These are phyloP conservation scores for Phytophthora capsici DNA, from an alignment of 352 stramenopile species.

Conservation along the genomic window DNA sequence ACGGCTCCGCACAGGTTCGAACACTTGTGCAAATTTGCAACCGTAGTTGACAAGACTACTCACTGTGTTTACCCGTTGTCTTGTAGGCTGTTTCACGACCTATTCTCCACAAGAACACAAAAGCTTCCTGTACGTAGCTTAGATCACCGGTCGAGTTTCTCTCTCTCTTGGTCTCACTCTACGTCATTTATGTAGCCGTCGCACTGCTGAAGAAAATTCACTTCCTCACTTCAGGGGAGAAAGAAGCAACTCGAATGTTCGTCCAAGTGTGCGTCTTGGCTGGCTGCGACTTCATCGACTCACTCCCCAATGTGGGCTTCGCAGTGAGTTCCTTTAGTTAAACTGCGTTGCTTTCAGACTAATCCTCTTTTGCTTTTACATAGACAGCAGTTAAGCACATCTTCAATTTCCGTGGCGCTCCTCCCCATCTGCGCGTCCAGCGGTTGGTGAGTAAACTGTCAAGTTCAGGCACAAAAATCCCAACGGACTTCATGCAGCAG, in stretches of 20 bases:
- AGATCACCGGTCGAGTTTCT: too few species aligned
- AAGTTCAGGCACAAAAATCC: conserved; percentile 50
- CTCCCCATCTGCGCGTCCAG: conserved; percentile 59
- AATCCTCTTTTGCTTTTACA: not conserved
- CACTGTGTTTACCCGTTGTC: not conserved
- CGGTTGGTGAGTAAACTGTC: conserved; percentile 71
- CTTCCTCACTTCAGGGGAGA: conserved; percentile 60
- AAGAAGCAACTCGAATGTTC: conserved; percentile 75
- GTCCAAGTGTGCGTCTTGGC: conserved; percentile 80
- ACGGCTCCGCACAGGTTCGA: conserved; percentile 56
- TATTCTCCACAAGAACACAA: conserved; percentile 58
- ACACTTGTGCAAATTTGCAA: not conserved
- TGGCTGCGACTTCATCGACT: conserved; percentile 81
- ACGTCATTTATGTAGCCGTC: conserved; percentile 34
- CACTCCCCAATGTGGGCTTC: conserved; percentile 76
- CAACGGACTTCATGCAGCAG: conserved; percentile 54
- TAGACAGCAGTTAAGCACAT: conserved; percentile 81
- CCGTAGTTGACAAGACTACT: not conserved
- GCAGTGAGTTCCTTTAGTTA: conserved; percentile 45
- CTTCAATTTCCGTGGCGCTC: conserved; percentile 72
- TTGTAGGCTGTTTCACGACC: conserved; percentile 58
- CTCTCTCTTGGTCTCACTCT: not conserved
- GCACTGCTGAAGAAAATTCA: conserved; percentile 72
- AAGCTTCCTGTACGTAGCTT: conserved; percentile 37
- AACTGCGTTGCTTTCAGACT: not conserved